A percentile compares a stretch with the other conserved stretches of the same genome.
Evolutionary conservation across 305 asterid species (phyloP).

Genomic region (Fraxinus nigra): DNA sequence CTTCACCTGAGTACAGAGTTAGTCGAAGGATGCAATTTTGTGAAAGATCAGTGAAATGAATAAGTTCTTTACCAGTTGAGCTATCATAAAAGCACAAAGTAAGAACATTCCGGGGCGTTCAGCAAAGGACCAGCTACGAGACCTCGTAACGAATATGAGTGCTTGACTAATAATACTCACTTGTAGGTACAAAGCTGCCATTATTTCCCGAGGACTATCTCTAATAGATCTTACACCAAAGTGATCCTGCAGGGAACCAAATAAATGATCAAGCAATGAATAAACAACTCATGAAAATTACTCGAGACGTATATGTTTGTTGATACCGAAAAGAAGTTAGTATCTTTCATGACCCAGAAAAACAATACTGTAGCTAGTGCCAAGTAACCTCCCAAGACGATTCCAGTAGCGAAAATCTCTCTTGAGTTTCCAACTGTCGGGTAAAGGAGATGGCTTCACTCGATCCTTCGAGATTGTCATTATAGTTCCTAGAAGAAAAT

Average conservation of each 20-base stretch:
- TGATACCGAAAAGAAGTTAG: conserved; percentile 60
- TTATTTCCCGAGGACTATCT: conserved; percentile 40
- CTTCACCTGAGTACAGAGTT: neutral
- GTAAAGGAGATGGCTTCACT: conserved; percentile 82
- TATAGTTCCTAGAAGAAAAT: conserved; percentile 55
- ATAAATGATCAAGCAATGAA: neutral
- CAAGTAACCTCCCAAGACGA: conserved; percentile 70
- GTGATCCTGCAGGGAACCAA: conserved; percentile 26
- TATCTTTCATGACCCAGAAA: conserved; percentile 56
- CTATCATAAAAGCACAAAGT: conserved; percentile 58
- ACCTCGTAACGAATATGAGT: conserved; percentile 78
- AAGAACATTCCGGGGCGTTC: conserved; percentile 82
- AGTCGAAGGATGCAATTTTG: neutral
- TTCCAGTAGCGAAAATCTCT: conserved; percentile 72
- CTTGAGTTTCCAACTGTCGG: conserved; percentile 83
- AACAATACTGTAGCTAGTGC: conserved; percentile 70
- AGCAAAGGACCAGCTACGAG: conserved; percentile 78
- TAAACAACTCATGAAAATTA: neutral
- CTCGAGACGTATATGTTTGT: neutral
- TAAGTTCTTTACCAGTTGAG: conserved; percentile 58
- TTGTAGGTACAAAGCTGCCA: conserved; percentile 73
- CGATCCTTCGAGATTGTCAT: conserved; percentile 84
- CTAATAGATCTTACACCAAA: conserved; percentile 45
- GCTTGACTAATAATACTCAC: conserved; percentile 88
- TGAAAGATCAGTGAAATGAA: neutral